phyloP scores from a whole-genome alignment of 2,329 filamentous ascomycete genomes.

The Mariannaea sp. region DNA sequence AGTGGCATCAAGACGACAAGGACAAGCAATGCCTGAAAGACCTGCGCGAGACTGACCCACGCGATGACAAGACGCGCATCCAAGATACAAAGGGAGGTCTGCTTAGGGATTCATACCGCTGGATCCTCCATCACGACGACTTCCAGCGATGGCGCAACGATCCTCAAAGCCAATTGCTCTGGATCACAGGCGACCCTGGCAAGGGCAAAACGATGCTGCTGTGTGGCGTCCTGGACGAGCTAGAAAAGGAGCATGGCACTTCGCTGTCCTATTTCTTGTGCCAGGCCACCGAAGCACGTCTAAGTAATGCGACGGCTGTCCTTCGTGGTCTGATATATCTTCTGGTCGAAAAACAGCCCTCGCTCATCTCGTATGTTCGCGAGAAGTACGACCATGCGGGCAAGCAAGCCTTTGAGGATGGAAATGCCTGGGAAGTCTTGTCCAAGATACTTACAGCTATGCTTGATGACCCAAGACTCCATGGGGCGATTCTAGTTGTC shows the following conservation, averaged over 20 bases:
- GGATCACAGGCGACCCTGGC: constrained; percentile 46
- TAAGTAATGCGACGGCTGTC: constrained; percentile 48
- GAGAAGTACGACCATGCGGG: constrained; percentile 40
- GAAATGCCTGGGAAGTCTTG: constrained; percentile 43
- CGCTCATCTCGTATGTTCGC: constrained; percentile 42
- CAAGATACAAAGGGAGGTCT: constrained; percentile 43
- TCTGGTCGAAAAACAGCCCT: constrained; percentile 43
- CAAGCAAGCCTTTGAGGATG: constrained; percentile 42
- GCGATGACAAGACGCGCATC: constrained; percentile 44
- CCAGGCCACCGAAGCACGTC: constrained; percentile 44
- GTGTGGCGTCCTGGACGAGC: constrained; percentile 45
- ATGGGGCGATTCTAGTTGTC: constrained; percentile 45
- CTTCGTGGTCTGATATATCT: constrained; percentile 50
- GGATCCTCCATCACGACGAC: constrained; percentile 40
- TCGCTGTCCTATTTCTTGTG: constrained; percentile 49
- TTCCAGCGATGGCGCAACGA: constrained; percentile 29
- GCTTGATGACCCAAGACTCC: constrained; percentile 42
- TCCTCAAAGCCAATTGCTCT: constrained; percentile 36
- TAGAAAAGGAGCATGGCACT: constrained; percentile 29
- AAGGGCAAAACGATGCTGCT: constrained; percentile 53
- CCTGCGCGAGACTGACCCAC: background rate
- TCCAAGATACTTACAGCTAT: constrained; percentile 46
- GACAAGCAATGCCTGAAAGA: constrained; percentile 11
- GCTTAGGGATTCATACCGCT: constrained; percentile 40
- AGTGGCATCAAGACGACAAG: constrained; percentile 10